A percentile compares a stretch with the other conserved stretches of the same genome.
phyloP scores from a whole-genome alignment of 2,329 filamentous ascomycete genomes.

The Nothophaeocryptopus gaeumannii region DNA sequence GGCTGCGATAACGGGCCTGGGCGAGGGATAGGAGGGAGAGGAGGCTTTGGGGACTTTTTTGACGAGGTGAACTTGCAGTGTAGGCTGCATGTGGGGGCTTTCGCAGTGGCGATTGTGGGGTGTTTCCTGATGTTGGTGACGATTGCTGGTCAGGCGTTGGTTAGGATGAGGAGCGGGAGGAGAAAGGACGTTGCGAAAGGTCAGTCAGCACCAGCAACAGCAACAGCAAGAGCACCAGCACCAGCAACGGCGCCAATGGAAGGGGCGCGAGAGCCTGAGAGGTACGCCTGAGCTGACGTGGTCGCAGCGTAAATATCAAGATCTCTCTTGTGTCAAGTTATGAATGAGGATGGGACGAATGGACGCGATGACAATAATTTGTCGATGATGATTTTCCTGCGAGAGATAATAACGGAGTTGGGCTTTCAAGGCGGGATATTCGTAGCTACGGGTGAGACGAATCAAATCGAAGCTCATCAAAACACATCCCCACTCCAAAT shows the following conservation, averaged over 20 bases:
- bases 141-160: background rate
- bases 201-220: background rate
- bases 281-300: too few species aligned
- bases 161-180: background rate
- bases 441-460: too few species aligned
- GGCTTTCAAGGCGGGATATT: too few species aligned
- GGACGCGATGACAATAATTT: too few species aligned
- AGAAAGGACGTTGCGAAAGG: too few species aligned
- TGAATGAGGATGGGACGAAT: too few species aligned
- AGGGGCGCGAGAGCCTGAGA: too few species aligned
- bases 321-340: too few species aligned
- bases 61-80: background rate
- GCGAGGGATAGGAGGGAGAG: background rate
- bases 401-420: too few species aligned
- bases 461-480: conserved; percentile 7
- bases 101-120: conserved; percentile 12
- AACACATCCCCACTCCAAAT: conserved; percentile 28
- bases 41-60: background rate
- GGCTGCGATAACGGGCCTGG: background rate
- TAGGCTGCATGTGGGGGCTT: conserved; percentile 6
- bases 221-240: background rate
- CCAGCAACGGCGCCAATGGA: too few species aligned
- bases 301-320: too few species aligned
- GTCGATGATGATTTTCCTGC: too few species aligned
- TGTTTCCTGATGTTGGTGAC: conserved; percentile 3